These are phyloP conservation scores for Dendrobium nobile DNA, from an alignment of 106 monocot species.

Conservation along the genomic window DNA sequence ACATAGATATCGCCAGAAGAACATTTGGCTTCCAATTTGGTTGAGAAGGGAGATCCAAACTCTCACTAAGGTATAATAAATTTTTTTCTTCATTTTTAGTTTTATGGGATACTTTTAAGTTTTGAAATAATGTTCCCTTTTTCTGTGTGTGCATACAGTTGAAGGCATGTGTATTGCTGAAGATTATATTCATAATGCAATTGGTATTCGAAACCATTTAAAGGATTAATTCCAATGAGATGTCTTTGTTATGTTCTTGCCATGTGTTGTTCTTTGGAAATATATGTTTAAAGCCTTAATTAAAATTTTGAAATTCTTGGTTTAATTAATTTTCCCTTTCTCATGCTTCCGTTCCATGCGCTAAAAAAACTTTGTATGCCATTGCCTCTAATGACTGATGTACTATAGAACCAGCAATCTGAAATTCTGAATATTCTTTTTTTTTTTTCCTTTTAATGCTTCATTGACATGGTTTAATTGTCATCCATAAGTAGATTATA, in stretches of 20 bases:
- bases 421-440: not conserved
- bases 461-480: not conserved
- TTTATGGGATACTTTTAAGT: not conserved
- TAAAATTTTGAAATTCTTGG: not conserved
- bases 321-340: not conserved
- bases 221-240: not conserved
- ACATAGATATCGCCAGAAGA: slow-evolving; percentile 40
- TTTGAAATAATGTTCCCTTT: not conserved
- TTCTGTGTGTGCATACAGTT: not conserved
- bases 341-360: not conserved
- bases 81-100: not conserved
- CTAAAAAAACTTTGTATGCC: too few species aligned
- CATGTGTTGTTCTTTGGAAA: too few species aligned
- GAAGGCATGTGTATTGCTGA: not conserved
- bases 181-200: not conserved
- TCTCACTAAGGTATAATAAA: slow-evolving; percentile 33
- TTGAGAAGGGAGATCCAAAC: slow-evolving; percentile 69
- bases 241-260: too few species aligned
- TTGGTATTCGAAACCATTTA: not conserved
- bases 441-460: not conserved
- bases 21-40: slow-evolving; percentile 60
- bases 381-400: not conserved
- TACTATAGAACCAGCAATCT: not conserved
- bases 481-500: not conserved
- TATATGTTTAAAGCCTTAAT: too few species aligned